These are phyloP conservation scores for Yarrowia keelungensis DNA, from an alignment of 805 yeast genomes.

Conservation along the genomic window DNA sequence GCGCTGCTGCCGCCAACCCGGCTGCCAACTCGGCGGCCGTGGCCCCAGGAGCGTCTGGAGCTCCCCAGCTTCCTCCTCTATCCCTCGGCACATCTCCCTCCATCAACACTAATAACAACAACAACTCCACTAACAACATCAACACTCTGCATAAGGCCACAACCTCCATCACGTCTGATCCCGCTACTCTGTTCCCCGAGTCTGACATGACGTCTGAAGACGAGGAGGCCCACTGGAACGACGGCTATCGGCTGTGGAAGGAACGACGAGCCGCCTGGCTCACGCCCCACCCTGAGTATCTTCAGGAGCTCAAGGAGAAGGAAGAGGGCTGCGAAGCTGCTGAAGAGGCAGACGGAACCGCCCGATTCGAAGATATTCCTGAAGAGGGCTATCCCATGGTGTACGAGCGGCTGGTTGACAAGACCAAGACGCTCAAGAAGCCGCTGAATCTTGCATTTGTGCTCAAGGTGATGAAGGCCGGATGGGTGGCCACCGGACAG, in stretches of 20 bases:
- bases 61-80: conserved; percentile 25
- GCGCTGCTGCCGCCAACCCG: not conserved
- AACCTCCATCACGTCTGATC: conserved; percentile 33
- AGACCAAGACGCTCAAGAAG: conserved; percentile 67
- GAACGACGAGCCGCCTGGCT: conserved; percentile 73
- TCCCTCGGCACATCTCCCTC: not conserved
- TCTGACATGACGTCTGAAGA: conserved; percentile 34
- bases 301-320: conserved; percentile 24
- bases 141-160: conserved; percentile 34
- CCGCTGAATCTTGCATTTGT: conserved; percentile 80
- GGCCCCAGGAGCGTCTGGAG: not conserved
- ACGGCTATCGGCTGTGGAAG: conserved; percentile 73
- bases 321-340: conserved; percentile 1
- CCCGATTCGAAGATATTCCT: conserved; percentile 46
- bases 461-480: conserved; percentile 73
- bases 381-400: conserved; percentile 53
- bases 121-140: conserved; percentile 34
- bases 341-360: conserved; percentile 38
- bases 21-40: no score
- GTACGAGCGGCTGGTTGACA: conserved; percentile 72
- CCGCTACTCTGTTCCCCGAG: conserved; percentile 33
- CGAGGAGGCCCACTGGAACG: conserved; percentile 53
- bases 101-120: conserved; percentile 19
- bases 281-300: conserved; percentile 39
- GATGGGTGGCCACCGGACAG: conserved; percentile 81